Evolutionary conservation across 192 early-diverging fungal species (phyloP).

Genomic region (Phycomyces blakesleeanus): DNA sequence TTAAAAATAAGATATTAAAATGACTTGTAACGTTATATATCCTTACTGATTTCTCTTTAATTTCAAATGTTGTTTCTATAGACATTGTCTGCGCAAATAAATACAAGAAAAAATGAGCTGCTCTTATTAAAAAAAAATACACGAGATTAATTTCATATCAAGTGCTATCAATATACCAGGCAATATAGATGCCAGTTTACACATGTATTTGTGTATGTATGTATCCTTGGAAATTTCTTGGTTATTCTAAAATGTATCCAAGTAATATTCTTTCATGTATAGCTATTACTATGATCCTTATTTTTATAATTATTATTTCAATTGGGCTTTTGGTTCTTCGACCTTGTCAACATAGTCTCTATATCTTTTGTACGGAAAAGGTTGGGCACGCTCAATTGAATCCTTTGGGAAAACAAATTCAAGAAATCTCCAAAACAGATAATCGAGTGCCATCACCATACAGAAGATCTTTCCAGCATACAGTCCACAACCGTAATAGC

Average conservation of each 20-base stretch:
- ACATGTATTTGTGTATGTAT: slow-evolving; percentile 1
- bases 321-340: background rate
- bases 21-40: too few species aligned
- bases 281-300: background rate
- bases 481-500: slow-evolving; percentile 84
- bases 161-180: background rate
- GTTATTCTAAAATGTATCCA: background rate
- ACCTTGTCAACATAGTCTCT: background rate
- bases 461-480: slow-evolving; percentile 89
- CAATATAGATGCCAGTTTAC: too few species aligned
- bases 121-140: background rate
- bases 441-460: slow-evolving; percentile 85
- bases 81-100: too few species aligned
- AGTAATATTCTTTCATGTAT: background rate
- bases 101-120: too few species aligned
- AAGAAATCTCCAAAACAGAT: slow-evolving; percentile 75
- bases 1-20: too few species aligned
- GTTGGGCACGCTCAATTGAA: slow-evolving; percentile 68
- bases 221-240: background rate
- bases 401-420: slow-evolving; percentile 76
- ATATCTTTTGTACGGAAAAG: slow-evolving; percentile 62
- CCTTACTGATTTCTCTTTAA: too few species aligned
- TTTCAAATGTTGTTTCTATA: too few species aligned
- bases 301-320: too few species aligned
- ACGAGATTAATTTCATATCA: background rate